phyloP scores from a whole-genome alignment of 2,329 filamentous ascomycete species.

The Talaromyces atroroseus region DNA sequence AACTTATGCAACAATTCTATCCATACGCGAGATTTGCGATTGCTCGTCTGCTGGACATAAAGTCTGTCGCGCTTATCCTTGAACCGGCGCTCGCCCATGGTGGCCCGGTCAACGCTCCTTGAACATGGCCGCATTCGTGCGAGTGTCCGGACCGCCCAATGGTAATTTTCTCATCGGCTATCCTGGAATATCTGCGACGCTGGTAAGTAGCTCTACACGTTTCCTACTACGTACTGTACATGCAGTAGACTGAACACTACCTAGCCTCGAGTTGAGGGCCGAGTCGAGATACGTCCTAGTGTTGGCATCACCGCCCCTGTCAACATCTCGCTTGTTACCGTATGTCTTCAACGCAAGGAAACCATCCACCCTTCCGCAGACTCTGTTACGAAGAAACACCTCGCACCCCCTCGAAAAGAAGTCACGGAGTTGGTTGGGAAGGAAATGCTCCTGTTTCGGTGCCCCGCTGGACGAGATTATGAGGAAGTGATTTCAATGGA shows the following conservation, averaged over 20 bases:
- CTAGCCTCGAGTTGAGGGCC: constrained; percentile 93
- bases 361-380: constrained; percentile 96
- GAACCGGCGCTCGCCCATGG: constrained; percentile 26
- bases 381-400: constrained; percentile 84
- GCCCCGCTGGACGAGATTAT: constrained; percentile 73
- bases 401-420: constrained; percentile 85
- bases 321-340: constrained; percentile 84
- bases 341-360: constrained; percentile 87
- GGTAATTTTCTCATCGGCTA: constrained; percentile 96
- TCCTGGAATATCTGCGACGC: constrained; percentile 91
- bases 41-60: neutral
- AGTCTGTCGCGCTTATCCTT: neutral
- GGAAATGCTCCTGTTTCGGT: constrained; percentile 87
- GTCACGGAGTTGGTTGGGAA: constrained; percentile 90
- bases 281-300: constrained; percentile 88
- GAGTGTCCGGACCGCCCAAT: constrained; percentile 95
- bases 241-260: constrained; percentile 11
- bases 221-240: neutral
- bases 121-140: constrained; percentile 73
- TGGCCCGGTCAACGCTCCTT: constrained; percentile 33
- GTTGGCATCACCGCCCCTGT: constrained; percentile 84
- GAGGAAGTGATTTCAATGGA: constrained; percentile 95
- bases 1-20: constrained; percentile 3
- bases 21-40: neutral
- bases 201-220: constrained; percentile 58